phyloP scores from a whole-genome alignment of 495 filamentous ascomycete genomes.

The Pseudotulostoma volvatum region DNA sequence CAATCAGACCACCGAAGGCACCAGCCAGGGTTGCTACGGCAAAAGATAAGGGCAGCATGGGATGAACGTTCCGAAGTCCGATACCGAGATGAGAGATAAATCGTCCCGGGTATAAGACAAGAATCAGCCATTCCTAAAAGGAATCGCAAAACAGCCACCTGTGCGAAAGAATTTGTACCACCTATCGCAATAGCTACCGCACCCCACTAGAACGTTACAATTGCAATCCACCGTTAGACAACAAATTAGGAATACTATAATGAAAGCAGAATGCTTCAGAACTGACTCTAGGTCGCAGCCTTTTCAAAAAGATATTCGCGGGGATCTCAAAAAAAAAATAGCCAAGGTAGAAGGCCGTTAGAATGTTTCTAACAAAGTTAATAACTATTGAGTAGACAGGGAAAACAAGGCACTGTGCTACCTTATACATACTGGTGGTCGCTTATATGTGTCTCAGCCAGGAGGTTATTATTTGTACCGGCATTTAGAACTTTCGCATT shows the following conservation, averaged over 20 bases:
- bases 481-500: slow-evolving; percentile 51
- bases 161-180: slow-evolving; percentile 33
- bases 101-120: slow-evolving; percentile 50
- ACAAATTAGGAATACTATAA: too few relatives aligned
- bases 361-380: too few relatives aligned
- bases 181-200: slow-evolving; percentile 47
- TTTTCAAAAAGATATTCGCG: slow-evolving; percentile 56
- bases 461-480: slow-evolving; percentile 41
- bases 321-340: slow-evolving; percentile 56
- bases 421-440: too few relatives aligned
- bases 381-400: too few relatives aligned
- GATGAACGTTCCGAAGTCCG: slow-evolving; percentile 44
- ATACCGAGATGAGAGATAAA: slow-evolving; percentile 61
- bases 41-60: slow-evolving; percentile 47
- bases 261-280: too few relatives aligned
- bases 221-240: slow-evolving; percentile 42
- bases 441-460: too few relatives aligned
- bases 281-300: too few relatives aligned
- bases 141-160: slow-evolving; percentile 47
- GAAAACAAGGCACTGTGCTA: too few relatives aligned
- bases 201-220: slow-evolving; percentile 55
- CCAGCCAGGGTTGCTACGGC: slow-evolving; percentile 52
- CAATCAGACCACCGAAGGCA: slow-evolving; percentile 55
- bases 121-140: slow-evolving; percentile 40
- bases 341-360: slow-evolving; percentile 57